Base-by-base conservation (phyloP, 805 yeast species). In the Komagataella mondaviorum region DNA sequence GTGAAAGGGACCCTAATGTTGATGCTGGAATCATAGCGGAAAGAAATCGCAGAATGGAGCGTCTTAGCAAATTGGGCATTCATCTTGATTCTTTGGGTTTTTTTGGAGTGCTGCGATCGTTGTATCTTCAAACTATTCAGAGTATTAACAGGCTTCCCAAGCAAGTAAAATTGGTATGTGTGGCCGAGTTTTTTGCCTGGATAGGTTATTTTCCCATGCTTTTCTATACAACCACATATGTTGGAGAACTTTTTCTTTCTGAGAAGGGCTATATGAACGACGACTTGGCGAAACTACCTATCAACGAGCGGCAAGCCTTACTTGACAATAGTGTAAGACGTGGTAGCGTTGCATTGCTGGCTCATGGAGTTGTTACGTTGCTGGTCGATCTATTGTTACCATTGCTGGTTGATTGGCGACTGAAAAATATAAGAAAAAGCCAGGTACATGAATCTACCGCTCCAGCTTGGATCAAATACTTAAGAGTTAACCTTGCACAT, bases 141-240 rank as follows among this genome's bases (percentile, higher is more conserved):
- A 70, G 74, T 10, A 62, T 71, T 8, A 55, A 53, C 2, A 57
- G 67, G 30, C 60, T 80, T 8, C 80, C 85, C 7, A 71, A 75
- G 2, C 80, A 75, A 55, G 74, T 78, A 2, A 69, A 69, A 49
- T 60, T 69, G 1, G 77, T 79, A 3, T 80, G 83, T 56, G 66
- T 63, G 50, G 78, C 80, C 1, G 83, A 81, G 60, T 76, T 80
- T 53, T 77, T 77, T 61, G 85, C 85, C 1, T 81, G 85, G 85
- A 74, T 80, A 46, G 84, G 84, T 1, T 81, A 82, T 65, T 81
- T 81, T 63, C 83, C 83, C 1, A 72, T 81, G 75, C 59, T 81
- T 24, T 81, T 80, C 55, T 81, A 80, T 57, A 79, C 84, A 3
- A 76, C 85, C 2, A 78, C 84, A 0, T 81, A 79, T 60, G 84